Evolutionary conservation across 78 protist species (phyloP).

Genomic region (Diacronema lutheri): DNA sequence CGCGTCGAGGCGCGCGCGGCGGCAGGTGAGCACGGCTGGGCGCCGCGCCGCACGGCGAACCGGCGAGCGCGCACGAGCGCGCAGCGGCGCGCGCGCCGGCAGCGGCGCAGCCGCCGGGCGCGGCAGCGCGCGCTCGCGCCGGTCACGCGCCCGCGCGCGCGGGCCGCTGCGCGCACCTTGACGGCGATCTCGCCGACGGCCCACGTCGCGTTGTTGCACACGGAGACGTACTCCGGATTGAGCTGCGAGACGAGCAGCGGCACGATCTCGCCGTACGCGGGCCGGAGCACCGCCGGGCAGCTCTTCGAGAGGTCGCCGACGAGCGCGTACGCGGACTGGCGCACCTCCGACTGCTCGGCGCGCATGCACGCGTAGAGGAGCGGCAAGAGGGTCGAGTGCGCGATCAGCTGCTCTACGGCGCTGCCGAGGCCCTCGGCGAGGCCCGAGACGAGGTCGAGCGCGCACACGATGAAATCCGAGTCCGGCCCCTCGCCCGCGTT

Average conservation of each 20-base stretch:
- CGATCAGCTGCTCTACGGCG: constrained; percentile 58
- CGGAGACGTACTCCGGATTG: constrained; percentile 35
- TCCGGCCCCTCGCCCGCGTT: background rate
- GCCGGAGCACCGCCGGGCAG: constrained; percentile 37
- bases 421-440: constrained; percentile 70
- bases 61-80: no score
- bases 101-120: no score
- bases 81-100: no score
- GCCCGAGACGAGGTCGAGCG: constrained; percentile 76
- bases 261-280: constrained; percentile 38
- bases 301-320: constrained; percentile 73
- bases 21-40: background rate
- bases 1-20: background rate
- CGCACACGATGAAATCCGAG: constrained; percentile 62
- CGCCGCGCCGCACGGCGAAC: background rate
- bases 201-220: constrained; percentile 87
- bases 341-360: constrained; percentile 47
- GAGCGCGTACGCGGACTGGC: constrained; percentile 76
- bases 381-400: constrained; percentile 32
- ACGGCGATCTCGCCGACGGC: constrained; percentile 77
- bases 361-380: constrained; percentile 57
- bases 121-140: background rate
- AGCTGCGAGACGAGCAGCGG: constrained; percentile 43
- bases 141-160: background rate
- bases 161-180: background rate